Conservation (phyloP, 352 stramenopile species). For the Phytopythium boreale region DNA sequence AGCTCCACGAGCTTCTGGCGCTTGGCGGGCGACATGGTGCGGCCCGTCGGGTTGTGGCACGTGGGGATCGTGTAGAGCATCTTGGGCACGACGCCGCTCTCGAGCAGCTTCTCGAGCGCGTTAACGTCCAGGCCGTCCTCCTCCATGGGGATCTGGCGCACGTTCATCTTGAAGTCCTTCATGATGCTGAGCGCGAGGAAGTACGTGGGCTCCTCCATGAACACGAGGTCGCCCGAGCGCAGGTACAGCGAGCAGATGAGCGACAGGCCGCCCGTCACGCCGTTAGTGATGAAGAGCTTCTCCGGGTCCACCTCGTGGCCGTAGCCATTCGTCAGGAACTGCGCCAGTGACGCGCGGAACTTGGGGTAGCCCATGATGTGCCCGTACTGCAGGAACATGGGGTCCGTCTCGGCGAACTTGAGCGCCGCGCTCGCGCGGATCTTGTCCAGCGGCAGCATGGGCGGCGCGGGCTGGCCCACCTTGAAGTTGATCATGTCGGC, state of each 20-base stretch:
- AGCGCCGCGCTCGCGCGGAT: slow-evolving; percentile 74
- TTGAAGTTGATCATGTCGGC: slow-evolving; percentile 91
- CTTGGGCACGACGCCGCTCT: slow-evolving; percentile 79
- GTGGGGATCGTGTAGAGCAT: slow-evolving; percentile 94
- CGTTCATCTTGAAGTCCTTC: slow-evolving; percentile 91
- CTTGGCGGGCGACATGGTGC: slow-evolving; percentile 83
- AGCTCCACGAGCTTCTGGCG: slow-evolving; percentile 86
- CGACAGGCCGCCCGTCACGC: slow-evolving; percentile 90
- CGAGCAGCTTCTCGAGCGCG: slow-evolving; percentile 81
- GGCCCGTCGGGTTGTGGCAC: slow-evolving; percentile 94
- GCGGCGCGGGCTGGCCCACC: slow-evolving; percentile 73
- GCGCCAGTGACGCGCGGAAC: slow-evolving; percentile 70
- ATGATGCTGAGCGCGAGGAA: slow-evolving; percentile 94
- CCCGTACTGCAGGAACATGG: slow-evolving; percentile 88
- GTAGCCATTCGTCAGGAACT: slow-evolving; percentile 83
- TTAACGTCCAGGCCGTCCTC: slow-evolving; percentile 82
- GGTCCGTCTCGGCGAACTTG: slow-evolving; percentile 84
- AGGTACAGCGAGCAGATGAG: slow-evolving; percentile 88
- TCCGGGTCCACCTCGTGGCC: slow-evolving; percentile 71
- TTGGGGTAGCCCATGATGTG: slow-evolving; percentile 88
- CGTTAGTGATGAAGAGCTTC: slow-evolving; percentile 92
- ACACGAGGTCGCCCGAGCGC: slow-evolving; percentile 88
- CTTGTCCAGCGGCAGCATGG: slow-evolving; percentile 86
- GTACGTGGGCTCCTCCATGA: slow-evolving; percentile 93
- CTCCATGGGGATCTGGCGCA: slow-evolving; percentile 90